phyloP scores from a whole-genome alignment of 2,329 filamentous ascomycete species.

The Xylariaceae sp. region DNA sequence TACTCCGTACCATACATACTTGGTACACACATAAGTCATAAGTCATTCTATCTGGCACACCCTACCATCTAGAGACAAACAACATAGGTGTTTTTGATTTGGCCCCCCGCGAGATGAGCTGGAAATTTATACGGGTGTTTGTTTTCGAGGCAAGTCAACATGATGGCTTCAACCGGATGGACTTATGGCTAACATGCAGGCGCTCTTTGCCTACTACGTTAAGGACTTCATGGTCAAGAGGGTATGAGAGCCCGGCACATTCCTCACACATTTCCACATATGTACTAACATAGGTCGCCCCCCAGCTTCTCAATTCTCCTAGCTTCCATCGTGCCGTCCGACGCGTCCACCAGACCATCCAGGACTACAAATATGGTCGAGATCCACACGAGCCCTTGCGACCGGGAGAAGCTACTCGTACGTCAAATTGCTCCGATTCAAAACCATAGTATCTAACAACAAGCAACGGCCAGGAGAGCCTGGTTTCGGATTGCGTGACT shows the following conservation, averaged over 20 bases:
- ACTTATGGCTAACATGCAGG: not conserved
- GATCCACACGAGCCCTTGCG: conserved; percentile 54
- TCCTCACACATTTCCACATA: not conserved
- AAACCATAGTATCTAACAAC: conserved; percentile 23
- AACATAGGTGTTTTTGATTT: no score
- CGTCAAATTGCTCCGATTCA: not conserved
- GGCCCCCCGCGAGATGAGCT: conserved; percentile 15
- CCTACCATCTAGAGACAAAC: no score
- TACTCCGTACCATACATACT: no score
- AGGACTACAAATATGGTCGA: conserved; percentile 53
- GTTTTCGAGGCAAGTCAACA: conserved; percentile 18
- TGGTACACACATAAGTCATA: no score
- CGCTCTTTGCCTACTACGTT: not conserved
- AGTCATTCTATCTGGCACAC: no score
- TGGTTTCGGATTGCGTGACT: conserved; percentile 31
- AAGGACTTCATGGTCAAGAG: conserved; percentile 22
- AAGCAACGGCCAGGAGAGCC: conserved; percentile 36
- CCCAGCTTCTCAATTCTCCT: conserved; percentile 53
- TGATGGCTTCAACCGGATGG: not conserved
- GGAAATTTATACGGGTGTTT: conserved; percentile 17
- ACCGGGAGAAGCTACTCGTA: conserved; percentile 56
- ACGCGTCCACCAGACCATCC: conserved; percentile 53
- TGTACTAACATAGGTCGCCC: conserved; percentile 6
- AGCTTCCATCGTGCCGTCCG: conserved; percentile 56
- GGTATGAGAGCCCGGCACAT: not conserved